Evolutionary conservation across 768 basidiomycete genomes (phyloP), one percentile per base, ranked within the genome.

Genomic region (Termitomyces sp.): DNA sequence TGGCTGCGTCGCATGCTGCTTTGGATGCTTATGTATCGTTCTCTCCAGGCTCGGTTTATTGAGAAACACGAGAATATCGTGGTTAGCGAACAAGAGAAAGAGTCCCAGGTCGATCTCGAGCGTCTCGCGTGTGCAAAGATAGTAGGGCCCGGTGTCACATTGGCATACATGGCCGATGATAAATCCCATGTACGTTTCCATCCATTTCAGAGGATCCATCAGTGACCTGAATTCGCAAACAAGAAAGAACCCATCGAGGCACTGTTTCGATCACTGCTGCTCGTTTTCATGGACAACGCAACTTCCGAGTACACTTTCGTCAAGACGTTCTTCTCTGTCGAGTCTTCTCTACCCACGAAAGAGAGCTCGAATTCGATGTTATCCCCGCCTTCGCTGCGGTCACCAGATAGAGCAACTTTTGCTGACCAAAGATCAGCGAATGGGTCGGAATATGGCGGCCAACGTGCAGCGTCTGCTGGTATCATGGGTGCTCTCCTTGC

Each of bases 281-380:
- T 98, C 53, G 95, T 97, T 53, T 83, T 98, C 59, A 86, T 96
- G 82, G 94, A 98, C 74, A 98, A 99, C 67, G 88, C 92, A 4
- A 90, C 90, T 1, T 84, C 94, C 30, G 96, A 98, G 73, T 96
- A 94, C 71, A 78, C 86, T 1, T 98, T 98, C 65, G 72, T 97
- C 52, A 83, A 85, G 10, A 75, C 84, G 0, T 98, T 99, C 75
- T 98, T 98, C 74, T 76, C 81, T 40, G 68, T 68, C 58, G 74
- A 70, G 48, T 65, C 70, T 6, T 64, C 68, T 1, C 56, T 72
- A 2, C 70, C 73, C 20, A 66, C 72, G 12, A 61, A 61, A 28
- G 81, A 80, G 48, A 57, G 66, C 3, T 70, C 72, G 40, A 71
- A 57, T 5, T 65, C 73, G 26, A 46, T 74, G 26, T 65, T 76